Conservation (phyloP, 345 rosid species). For the Microcos paniculata region DNA sequence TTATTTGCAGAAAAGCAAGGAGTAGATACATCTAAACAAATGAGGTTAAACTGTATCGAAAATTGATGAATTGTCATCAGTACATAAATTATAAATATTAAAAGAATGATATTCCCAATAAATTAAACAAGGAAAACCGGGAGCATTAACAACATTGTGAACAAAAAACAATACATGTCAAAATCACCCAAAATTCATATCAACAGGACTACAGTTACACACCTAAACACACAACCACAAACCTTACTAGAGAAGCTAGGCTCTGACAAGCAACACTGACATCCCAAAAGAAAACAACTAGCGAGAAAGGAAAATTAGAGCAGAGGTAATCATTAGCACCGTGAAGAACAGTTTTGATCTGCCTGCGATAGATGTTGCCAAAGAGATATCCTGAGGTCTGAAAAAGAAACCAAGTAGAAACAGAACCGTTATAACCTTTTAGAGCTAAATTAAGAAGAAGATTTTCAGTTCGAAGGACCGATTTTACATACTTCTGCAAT, state of each 20-base stretch:
- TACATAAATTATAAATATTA: conserved; percentile 30
- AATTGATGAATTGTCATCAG: conserved; percentile 33
- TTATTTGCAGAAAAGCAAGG: neutral
- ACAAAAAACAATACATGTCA: conserved; percentile 22
- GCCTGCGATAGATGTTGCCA: conserved; percentile 29
- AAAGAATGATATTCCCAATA: conserved; percentile 46
- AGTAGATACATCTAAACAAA: neutral
- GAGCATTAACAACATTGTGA: conserved; percentile 10
- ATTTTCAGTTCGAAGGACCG: neutral
- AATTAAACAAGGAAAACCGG: conserved; percentile 26
- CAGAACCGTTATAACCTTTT: conserved; percentile 2
- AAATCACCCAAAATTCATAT: conserved; percentile 30
- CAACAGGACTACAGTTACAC: conserved; percentile 36
- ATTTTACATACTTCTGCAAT: conserved; percentile 66
- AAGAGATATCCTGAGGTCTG: conserved; percentile 81
- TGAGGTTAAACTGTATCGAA: conserved; percentile 29
- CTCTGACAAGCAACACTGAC: conserved; percentile 15
- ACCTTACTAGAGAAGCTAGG: conserved; percentile 21
- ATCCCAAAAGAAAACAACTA: conserved; percentile 21
- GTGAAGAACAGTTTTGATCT: conserved; percentile 31
- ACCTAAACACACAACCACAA: conserved; percentile 39
- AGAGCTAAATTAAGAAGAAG: neutral
- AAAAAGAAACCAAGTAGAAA: conserved; percentile 13
- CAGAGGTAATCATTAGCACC: conserved; percentile 31
- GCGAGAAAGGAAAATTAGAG: conserved; percentile 17